A percentile compares a stretch with the other conserved stretches of the same genome.
phyloP scores from a whole-genome alignment of 257 asterid species.

The Ilex aquifolium region DNA sequence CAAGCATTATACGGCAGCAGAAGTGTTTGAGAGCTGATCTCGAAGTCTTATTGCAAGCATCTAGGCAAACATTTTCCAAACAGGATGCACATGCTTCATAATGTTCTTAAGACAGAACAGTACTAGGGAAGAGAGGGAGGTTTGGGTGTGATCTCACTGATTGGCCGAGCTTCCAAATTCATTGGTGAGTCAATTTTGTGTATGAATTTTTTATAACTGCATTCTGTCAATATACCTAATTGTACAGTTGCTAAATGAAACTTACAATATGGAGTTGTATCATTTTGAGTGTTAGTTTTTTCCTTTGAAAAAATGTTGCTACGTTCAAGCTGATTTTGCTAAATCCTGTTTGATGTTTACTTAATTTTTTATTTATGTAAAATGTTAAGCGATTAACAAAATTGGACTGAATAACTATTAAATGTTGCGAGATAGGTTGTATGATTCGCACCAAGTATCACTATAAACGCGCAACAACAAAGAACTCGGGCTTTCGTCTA shows the following conservation, averaged over 20 bases:
- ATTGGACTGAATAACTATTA: no score
- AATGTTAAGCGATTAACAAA: no score
- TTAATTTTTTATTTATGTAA: no score
- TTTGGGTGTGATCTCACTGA: not conserved
- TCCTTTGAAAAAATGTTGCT: no score
- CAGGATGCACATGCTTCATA: not conserved
- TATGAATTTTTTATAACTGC: not conserved
- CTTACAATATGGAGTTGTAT: no score
- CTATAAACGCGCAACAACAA: no score
- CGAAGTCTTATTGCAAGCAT: constrained; percentile 1
- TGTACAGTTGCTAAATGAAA: constrained; percentile 12
- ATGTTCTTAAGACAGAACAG: constrained; percentile 1
- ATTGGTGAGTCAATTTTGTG: not conserved
- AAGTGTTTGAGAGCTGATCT: constrained; percentile 38
- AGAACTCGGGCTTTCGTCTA: no score
- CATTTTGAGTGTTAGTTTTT: no score
- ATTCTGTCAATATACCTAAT: constrained; percentile 1
- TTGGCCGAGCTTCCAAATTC: not conserved
- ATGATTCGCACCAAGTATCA: no score
- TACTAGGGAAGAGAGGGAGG: constrained; percentile 8
- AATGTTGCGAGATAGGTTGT: no score
- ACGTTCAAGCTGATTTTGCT: no score
- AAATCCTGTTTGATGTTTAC: no score
- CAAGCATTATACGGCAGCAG: constrained; percentile 48
- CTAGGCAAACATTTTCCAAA: not conserved